Conservation (phyloP, 225 moss, liverwort and hornwort genomes). For the Physcomitrellopsis africana region DNA sequence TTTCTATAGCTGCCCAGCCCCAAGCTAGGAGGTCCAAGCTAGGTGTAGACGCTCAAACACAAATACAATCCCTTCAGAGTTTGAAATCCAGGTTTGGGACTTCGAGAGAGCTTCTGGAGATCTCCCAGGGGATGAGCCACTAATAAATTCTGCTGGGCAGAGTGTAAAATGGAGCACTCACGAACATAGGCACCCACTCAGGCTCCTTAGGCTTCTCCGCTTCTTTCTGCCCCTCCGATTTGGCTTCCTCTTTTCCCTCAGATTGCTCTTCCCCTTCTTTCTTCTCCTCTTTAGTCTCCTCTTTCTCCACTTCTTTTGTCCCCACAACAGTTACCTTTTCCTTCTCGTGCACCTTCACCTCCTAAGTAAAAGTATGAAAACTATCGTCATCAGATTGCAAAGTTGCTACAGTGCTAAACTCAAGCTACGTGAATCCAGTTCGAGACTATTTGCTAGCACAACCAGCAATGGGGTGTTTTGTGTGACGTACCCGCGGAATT, state of each 20-base stretch:
- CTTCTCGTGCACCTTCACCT: conserved; percentile 41
- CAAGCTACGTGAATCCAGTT: not conserved
- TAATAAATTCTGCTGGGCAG: conserved; percentile 41
- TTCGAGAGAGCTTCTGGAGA: not conserved
- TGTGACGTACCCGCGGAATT: conserved; percentile 41
- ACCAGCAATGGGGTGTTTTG: conserved; percentile 12
- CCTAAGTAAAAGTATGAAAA: conserved; percentile 25
- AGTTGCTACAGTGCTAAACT: not conserved
- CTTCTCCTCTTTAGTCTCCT: conserved; percentile 21
- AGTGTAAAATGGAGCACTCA: conserved; percentile 54
- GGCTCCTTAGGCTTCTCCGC: conserved; percentile 25
- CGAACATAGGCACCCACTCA: conserved; percentile 47
- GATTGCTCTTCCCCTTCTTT: conserved; percentile 27
- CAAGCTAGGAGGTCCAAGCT: not conserved
- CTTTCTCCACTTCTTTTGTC: conserved; percentile 8
- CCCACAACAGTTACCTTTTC: conserved; percentile 43
- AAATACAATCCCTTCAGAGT: not conserved
- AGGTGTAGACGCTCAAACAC: not conserved
- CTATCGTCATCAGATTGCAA: conserved; percentile 7
- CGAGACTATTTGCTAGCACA: not conserved
- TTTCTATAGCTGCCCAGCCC: not conserved
- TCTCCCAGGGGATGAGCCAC: not conserved
- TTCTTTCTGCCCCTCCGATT: conserved; percentile 19
- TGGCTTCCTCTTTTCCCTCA: conserved; percentile 27
- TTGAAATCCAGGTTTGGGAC: not conserved